These are phyloP conservation scores for Cryptococcus jaspeensis DNA, from an alignment of 1,284 basidiomycete species.

Conservation along the genomic window DNA sequence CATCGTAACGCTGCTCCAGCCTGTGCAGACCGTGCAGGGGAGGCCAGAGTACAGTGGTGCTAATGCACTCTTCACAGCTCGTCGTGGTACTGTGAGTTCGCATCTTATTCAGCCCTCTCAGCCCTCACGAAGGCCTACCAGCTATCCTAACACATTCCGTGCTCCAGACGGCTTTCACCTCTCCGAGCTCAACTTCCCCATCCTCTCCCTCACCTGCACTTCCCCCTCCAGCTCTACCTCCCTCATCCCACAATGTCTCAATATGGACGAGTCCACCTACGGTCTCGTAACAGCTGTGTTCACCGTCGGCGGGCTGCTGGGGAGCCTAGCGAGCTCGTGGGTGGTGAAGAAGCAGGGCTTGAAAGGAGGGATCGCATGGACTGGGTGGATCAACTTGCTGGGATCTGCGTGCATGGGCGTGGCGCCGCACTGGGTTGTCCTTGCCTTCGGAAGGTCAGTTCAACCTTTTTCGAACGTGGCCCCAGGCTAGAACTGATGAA, in stretches of 20 bases:
- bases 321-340: slow-evolving; percentile 68
- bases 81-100: slow-evolving; percentile 48
- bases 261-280: slow-evolving; percentile 72
- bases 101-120: too few species aligned
- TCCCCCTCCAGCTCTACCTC: slow-evolving; percentile 16
- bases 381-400: slow-evolving; percentile 59
- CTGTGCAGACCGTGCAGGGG: too few species aligned
- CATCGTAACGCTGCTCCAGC: too few species aligned
- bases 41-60: too few species aligned
- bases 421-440: slow-evolving; percentile 59
- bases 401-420: slow-evolving; percentile 68
- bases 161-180: slow-evolving; percentile 64
- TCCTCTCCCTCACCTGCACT: slow-evolving; percentile 69
- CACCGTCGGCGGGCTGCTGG: slow-evolving; percentile 81
- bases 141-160: too few species aligned
- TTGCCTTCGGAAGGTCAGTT: slow-evolving; percentile 67
- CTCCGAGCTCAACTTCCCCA: slow-evolving; percentile 82
- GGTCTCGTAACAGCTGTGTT: slow-evolving; percentile 78
- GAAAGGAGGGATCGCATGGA: slow-evolving; percentile 51
- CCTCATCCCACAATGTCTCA: slow-evolving; percentile 60
- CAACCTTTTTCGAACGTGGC: too few species aligned
- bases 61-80: too few species aligned
- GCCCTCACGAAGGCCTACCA: too few species aligned
- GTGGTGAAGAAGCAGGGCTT: slow-evolving; percentile 66
- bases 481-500: slow-evolving; percentile 1